A percentile compares a stretch with the other conserved stretches of the same genome.
These are phyloP conservation scores for Periconia sp. DNA, from an alignment of 2,329 filamentous ascomycete species.

Conservation along the genomic window DNA sequence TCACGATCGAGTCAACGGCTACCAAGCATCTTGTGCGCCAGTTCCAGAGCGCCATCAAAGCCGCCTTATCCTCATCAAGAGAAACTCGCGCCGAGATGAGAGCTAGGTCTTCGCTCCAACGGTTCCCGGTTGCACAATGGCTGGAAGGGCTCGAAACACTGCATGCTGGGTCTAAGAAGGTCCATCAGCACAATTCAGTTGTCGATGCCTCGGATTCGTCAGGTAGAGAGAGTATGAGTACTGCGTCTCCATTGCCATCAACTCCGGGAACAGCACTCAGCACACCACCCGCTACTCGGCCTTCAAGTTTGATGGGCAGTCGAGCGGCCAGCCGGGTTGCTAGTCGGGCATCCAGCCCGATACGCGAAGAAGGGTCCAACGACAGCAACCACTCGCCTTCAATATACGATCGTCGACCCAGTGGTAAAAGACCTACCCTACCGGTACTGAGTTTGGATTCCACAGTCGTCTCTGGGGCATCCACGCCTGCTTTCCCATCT, in stretches of 20 bases:
- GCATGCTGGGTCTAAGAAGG: slow-evolving; percentile 61
- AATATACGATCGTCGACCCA: slow-evolving; percentile 1
- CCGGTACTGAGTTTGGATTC: slow-evolving; percentile 8
- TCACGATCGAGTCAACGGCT: slow-evolving; percentile 66
- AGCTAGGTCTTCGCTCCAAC: slow-evolving; percentile 64
- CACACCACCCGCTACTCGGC: slow-evolving; percentile 15
- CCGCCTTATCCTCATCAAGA: slow-evolving; percentile 59
- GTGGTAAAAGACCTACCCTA: not conserved
- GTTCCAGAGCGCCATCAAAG: slow-evolving; percentile 65
- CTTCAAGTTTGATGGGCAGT: slow-evolving; percentile 15
- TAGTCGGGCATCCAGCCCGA: slow-evolving; percentile 17
- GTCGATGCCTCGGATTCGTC: slow-evolving; percentile 1
- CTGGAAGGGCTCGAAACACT: slow-evolving; percentile 65
- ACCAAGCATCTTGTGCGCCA: slow-evolving; percentile 65
- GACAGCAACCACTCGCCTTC: slow-evolving; percentile 1
- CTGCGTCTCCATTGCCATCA: slow-evolving; percentile 16
- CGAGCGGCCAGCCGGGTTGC: slow-evolving; percentile 10
- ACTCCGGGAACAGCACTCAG: slow-evolving; percentile 12
- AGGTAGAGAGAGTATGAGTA: slow-evolving; percentile 2
- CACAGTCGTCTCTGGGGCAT: slow-evolving; percentile 4
- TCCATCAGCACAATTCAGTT: slow-evolving; percentile 47
- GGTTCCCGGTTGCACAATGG: slow-evolving; percentile 70
- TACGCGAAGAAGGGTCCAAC: slow-evolving; percentile 6
- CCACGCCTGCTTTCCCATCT: slow-evolving; percentile 5
- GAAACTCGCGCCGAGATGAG: slow-evolving; percentile 64